Evolutionary conservation across 495 filamentous ascomycete genomes (phyloP).

Genomic region (Cladorrhinum samala): DNA sequence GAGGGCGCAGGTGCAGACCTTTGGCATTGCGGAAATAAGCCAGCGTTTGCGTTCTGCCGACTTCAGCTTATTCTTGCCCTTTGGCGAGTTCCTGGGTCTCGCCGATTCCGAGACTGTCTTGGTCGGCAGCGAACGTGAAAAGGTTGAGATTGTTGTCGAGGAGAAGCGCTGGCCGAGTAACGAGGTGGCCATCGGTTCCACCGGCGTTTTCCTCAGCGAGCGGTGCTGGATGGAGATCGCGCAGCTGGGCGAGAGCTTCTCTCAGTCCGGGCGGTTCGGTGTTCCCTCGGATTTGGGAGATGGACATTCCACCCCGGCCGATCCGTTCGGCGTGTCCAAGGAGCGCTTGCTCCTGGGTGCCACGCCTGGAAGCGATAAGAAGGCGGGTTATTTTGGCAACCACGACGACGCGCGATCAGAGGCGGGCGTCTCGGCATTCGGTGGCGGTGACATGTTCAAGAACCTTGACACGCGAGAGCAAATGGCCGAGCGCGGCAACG

Average conservation of each 20-base stretch:
- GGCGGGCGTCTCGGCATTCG: slow-evolving; percentile 80
- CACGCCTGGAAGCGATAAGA: slow-evolving; percentile 65
- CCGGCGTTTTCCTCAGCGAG: slow-evolving; percentile 93
- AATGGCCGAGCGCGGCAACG: slow-evolving; percentile 92
- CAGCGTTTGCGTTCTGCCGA: slow-evolving; percentile 86
- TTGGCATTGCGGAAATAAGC: slow-evolving; percentile 95
- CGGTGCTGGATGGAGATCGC: slow-evolving; percentile 88
- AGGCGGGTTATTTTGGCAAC: slow-evolving; percentile 73
- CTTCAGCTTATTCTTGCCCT: slow-evolving; percentile 92
- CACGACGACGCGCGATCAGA: slow-evolving; percentile 85
- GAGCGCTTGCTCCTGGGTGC: slow-evolving; percentile 58
- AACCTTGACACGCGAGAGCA: slow-evolving; percentile 90
- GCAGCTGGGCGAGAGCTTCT: slow-evolving; percentile 59
- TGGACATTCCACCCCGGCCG: slow-evolving; percentile 28
- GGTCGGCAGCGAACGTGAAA: slow-evolving; percentile 88
- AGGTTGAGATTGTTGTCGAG: slow-evolving; percentile 81
- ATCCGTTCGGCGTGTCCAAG: slow-evolving; percentile 59
- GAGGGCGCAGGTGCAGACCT: slow-evolving; percentile 85
- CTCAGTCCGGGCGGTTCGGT: slow-evolving; percentile 46
- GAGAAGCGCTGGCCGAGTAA: slow-evolving; percentile 87
- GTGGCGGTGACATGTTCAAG: slow-evolving; percentile 93
- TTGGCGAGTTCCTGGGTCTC: slow-evolving; percentile 88
- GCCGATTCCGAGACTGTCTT: slow-evolving; percentile 76
- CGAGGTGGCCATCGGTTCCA: slow-evolving; percentile 84
- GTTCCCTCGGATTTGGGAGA: slow-evolving; percentile 40